phyloP scores from a whole-genome alignment of 2,329 filamentous ascomycete species.

The Corinectria fuckeliana region DNA sequence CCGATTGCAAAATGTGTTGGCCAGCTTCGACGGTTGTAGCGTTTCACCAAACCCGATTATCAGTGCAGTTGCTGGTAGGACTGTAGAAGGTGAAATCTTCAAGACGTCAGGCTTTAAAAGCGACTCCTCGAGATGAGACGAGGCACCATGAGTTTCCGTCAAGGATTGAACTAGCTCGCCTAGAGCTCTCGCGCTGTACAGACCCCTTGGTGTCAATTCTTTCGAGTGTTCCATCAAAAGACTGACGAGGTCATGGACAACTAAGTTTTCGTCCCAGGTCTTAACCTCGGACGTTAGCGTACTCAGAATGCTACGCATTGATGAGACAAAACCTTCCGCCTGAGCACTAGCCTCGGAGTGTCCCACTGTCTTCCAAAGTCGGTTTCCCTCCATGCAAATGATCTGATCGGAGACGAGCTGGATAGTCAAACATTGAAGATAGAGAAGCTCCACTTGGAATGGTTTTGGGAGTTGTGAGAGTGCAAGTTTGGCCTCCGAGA shows the following conservation, averaged over 20 bases:
- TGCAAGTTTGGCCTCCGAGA: constrained; percentile 56
- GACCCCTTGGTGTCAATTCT: constrained; percentile 49
- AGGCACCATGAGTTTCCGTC: constrained; percentile 55
- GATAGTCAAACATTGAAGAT: constrained; percentile 57
- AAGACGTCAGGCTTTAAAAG: constrained; percentile 54
- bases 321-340: constrained; percentile 52
- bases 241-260: constrained; percentile 52
- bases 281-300: constrained; percentile 41
- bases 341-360: constrained; percentile 45
- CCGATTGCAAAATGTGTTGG: constrained; percentile 63
- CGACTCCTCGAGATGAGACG: constrained; percentile 53
- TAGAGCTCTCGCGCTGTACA: constrained; percentile 63
- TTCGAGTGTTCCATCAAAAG: constrained; percentile 52
- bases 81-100: constrained; percentile 54
- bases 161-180: constrained; percentile 56
- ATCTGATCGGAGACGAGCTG: constrained; percentile 63
- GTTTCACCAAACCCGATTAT: constrained; percentile 60
- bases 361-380: constrained; percentile 54
- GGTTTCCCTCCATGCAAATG: constrained; percentile 50
- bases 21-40: constrained; percentile 53
- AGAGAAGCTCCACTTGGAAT: constrained; percentile 57
- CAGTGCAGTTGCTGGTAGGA: constrained; percentile 57
- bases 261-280: constrained; percentile 49
- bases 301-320: constrained; percentile 48
- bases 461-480: constrained; percentile 48